Conservation (phyloP, 2,329 filamentous ascomycete species). For the Fusarium dlaminii region DNA sequence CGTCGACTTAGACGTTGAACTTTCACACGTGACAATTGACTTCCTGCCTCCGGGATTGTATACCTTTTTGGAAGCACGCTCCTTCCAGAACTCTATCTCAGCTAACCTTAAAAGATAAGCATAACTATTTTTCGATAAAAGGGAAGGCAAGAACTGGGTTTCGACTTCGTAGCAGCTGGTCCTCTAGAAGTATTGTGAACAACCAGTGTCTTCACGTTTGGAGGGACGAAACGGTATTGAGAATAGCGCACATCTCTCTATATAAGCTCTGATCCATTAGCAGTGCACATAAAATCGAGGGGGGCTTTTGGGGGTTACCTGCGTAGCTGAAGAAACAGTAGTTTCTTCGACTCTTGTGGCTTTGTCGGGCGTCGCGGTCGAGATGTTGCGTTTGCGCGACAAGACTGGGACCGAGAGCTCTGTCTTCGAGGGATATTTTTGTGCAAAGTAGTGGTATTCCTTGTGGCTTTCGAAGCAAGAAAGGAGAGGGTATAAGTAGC, state of each 20-base stretch:
- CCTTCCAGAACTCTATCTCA: not conserved
- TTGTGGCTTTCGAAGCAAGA: too few relatives aligned
- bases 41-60: not conserved
- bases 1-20: not conserved
- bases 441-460: fast-evolving
- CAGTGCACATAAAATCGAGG: fast-evolving
- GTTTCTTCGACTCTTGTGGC: not conserved
- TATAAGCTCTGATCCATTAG: not conserved
- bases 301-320: not conserved
- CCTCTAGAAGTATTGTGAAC: not conserved
- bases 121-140: not conserved
- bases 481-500: not conserved
- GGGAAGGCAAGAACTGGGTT: not conserved
- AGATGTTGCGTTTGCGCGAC: not conserved
- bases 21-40: not conserved
- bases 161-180: fast-evolving
- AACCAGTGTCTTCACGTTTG: not conserved
- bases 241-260: not conserved
- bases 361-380: not conserved
- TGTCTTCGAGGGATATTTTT: too few relatives aligned
- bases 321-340: not conserved
- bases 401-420: too few relatives aligned
- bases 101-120: not conserved
- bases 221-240: not conserved
- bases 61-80: too few relatives aligned